A percentile compares a stretch with the other conserved stretches of the same genome.
Conservation (phyloP, 2,329 filamentous ascomycete species). For the Arthroderma uncinatum region DNA sequence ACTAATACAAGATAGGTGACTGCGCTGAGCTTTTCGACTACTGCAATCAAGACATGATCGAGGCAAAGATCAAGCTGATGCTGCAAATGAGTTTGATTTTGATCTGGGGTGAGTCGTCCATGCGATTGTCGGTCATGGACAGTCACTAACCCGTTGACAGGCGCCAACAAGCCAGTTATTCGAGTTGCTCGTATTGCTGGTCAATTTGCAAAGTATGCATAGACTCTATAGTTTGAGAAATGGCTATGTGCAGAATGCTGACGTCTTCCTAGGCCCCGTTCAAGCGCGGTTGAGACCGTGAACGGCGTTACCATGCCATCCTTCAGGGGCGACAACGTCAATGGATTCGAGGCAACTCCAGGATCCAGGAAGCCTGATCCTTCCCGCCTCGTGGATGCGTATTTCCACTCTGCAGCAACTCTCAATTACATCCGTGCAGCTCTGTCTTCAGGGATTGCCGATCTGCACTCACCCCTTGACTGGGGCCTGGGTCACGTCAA, state of each 20-base stretch:
- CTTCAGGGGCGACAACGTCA: conserved; percentile 91
- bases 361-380: conserved; percentile 75
- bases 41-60: conserved; percentile 77
- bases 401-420: conserved; percentile 90
- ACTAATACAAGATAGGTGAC: conserved; percentile 41
- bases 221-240: background rate
- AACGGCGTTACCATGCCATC: conserved; percentile 73
- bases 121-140: background rate
- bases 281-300: conserved; percentile 72
- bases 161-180: conserved; percentile 65
- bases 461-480: conserved; percentile 84
- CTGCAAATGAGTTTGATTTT: conserved; percentile 94
- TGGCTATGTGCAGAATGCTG: background rate
- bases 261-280: conserved; percentile 49
- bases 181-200: conserved; percentile 93
- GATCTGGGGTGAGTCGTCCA: conserved; percentile 58
- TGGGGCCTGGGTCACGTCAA: conserved; percentile 90
- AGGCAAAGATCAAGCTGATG: conserved; percentile 92
- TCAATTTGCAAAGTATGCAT: conserved; percentile 70
- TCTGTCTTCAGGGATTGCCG: conserved; percentile 77
- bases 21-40: conserved; percentile 97
- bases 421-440: conserved; percentile 85
- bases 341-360: conserved; percentile 58
- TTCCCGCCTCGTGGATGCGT: conserved; percentile 72
- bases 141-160: conserved; percentile 19